phyloP scores from a whole-genome alignment of 1,284 basidiomycete genomes.

The Cryptococcus hybrid region DNA sequence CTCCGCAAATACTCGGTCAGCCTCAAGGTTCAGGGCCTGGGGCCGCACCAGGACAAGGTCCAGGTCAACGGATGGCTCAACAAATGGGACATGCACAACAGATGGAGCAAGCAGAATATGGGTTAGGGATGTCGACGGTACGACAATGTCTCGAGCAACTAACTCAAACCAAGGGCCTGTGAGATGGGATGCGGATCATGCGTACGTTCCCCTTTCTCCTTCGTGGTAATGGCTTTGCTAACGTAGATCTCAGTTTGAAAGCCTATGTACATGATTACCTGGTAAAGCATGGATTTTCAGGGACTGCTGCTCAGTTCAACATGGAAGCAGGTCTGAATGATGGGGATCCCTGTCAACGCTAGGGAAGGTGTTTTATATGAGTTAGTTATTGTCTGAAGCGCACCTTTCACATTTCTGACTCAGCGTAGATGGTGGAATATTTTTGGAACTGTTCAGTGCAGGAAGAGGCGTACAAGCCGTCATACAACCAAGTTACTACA shows the following conservation, averaged over 20 bases:
- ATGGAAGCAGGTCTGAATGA: conserved; percentile 43
- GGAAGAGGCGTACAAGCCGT: conserved; percentile 45
- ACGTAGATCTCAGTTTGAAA: conserved; percentile 33
- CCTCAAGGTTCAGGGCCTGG: background rate
- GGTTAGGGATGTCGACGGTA: background rate
- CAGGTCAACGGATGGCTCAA: conserved; percentile 15
- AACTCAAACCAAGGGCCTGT: conserved; percentile 13
- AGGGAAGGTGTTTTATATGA: conserved; percentile 49
- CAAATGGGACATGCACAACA: background rate
- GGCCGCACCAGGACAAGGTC: background rate
- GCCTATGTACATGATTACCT: conserved; percentile 48
- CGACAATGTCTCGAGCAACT: conserved; percentile 25
- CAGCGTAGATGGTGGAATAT: conserved; percentile 47
- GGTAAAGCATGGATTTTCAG: conserved; percentile 38
- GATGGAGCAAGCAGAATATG: background rate
- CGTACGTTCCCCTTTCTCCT: conserved; percentile 28
- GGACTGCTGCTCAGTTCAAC: conserved; percentile 40
- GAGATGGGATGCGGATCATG: conserved; percentile 31
- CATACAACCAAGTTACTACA: conserved; percentile 40
- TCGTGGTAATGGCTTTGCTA: conserved; percentile 2
- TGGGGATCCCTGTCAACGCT: conserved; percentile 25
- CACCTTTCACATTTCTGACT: background rate
- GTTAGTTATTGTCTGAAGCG: conserved; percentile 24
- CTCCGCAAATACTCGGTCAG: background rate
- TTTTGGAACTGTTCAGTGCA: conserved; percentile 50